Evolutionary conservation across 2,329 filamentous ascomycete species (phyloP).

Genomic region (Colletotrichum gloeosporioides): DNA sequence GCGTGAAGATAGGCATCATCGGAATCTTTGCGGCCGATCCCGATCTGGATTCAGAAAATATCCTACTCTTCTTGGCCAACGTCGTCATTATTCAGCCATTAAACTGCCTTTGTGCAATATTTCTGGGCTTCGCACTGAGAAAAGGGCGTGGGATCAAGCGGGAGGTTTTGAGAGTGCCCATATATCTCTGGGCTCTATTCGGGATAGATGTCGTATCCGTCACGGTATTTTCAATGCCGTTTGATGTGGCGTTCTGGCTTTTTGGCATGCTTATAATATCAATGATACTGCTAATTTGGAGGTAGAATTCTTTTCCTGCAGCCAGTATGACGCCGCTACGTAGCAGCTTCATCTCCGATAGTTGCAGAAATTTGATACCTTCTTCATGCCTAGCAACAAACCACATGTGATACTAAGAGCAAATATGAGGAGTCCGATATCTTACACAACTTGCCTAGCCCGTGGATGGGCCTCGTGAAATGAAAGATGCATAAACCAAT

Average conservation of each 20-base stretch:
- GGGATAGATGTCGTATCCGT: neutral
- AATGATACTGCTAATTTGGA: accelerated
- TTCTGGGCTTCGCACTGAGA: neutral
- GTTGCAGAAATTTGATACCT: accelerated
- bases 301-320: accelerated
- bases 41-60: neutral
- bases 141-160: neutral
- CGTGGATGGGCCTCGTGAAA: too few relatives aligned
- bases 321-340: neutral
- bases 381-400: too few relatives aligned
- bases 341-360: neutral
- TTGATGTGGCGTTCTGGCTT: neutral
- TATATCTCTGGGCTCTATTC: neutral
- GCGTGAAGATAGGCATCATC: neutral
- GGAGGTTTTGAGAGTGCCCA: neutral
- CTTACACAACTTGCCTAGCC: too few relatives aligned
- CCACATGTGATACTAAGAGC: neutral
- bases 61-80: neutral
- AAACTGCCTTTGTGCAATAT: neutral
- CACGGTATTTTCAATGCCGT: neutral
- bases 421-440: neutral
- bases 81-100: neutral
- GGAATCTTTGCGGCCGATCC: neutral
- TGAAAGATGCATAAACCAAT: too few relatives aligned
- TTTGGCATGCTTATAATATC: neutral